phyloP scores from a whole-genome alignment of 1,139 yeast species.

The Suhomyces bribrorum region DNA sequence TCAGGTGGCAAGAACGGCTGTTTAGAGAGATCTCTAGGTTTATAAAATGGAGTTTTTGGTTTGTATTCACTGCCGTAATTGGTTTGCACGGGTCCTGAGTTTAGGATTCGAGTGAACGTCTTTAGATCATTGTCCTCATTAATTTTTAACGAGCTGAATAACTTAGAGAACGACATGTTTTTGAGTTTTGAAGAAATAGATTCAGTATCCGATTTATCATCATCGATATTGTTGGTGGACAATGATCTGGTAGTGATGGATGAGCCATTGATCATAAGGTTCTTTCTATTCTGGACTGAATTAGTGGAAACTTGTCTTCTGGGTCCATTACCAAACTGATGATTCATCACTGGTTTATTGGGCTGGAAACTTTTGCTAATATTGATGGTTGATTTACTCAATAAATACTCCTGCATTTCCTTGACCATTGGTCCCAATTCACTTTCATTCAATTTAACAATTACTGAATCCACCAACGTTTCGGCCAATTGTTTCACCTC shows the following conservation, averaged over 20 bases:
- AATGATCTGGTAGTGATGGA: slow-evolving; percentile 34
- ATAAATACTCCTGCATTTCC: slow-evolving; percentile 64
- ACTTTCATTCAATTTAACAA: slow-evolving; percentile 64
- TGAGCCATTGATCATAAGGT: slow-evolving; percentile 33
- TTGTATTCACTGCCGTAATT: slow-evolving; percentile 51
- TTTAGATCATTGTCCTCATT: slow-evolving; percentile 45
- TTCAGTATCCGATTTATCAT: slow-evolving; percentile 31
- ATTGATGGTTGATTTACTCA: slow-evolving; percentile 51
- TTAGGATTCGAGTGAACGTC: slow-evolving; percentile 39
- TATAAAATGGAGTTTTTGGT: slow-evolving; percentile 57
- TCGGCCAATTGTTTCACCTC: slow-evolving; percentile 79
- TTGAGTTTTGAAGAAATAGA: slow-evolving; percentile 42
- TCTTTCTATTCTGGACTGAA: slow-evolving; percentile 31
- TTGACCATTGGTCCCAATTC: slow-evolving; percentile 63
- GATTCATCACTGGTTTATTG: slow-evolving; percentile 33
- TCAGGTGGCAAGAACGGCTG: slow-evolving; percentile 58
- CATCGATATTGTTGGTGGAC: slow-evolving; percentile 29
- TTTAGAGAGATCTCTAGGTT: slow-evolving; percentile 35
- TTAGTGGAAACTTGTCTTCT: slow-evolving; percentile 40
- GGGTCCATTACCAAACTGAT: slow-evolving; percentile 22
- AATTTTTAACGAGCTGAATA: slow-evolving; percentile 46
- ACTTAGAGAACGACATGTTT: slow-evolving; percentile 41
- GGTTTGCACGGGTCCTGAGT: slow-evolving; percentile 44
- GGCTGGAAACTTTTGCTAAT: slow-evolving; percentile 45
- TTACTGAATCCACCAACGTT: slow-evolving; percentile 71